These are phyloP conservation scores for Colletotrichum sp. DNA, from an alignment of 2,329 filamentous ascomycete genomes.

Conservation along the genomic window DNA sequence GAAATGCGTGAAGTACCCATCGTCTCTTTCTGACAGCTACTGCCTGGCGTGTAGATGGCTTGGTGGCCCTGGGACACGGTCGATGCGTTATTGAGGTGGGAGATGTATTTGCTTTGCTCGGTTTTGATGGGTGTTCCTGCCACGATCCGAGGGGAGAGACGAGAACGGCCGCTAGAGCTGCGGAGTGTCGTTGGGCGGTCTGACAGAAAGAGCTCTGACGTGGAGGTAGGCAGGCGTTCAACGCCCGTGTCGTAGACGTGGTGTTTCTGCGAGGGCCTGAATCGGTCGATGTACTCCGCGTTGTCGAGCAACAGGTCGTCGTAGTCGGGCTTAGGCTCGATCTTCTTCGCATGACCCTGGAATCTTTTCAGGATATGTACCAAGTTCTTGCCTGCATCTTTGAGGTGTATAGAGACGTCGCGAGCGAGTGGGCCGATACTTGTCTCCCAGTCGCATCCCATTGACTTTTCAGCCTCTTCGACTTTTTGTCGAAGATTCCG, in stretches of 20 bases:
- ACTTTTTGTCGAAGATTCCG: not conserved
- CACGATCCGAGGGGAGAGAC: not conserved
- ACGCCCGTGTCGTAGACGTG: accelerated
- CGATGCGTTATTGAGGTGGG: not conserved
- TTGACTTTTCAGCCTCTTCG: accelerated
- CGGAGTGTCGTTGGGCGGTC: accelerated
- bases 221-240: not conserved
- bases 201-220: not conserved
- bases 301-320: not conserved
- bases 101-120: not conserved
- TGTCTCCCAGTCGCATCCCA: accelerated
- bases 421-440: accelerated
- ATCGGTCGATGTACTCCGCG: not conserved
- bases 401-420: accelerated
- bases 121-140: not conserved
- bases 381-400: not conserved
- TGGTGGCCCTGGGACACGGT: not conserved
- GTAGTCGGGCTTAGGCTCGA: not conserved
- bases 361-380: accelerated
- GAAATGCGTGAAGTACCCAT: not conserved
- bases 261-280: not conserved
- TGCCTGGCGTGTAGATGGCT: not conserved
- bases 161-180: not conserved
- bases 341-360: not conserved
- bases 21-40: not conserved